Conservation (phyloP, 2,329 filamentous ascomycete species). For the Cytospora mali region DNA sequence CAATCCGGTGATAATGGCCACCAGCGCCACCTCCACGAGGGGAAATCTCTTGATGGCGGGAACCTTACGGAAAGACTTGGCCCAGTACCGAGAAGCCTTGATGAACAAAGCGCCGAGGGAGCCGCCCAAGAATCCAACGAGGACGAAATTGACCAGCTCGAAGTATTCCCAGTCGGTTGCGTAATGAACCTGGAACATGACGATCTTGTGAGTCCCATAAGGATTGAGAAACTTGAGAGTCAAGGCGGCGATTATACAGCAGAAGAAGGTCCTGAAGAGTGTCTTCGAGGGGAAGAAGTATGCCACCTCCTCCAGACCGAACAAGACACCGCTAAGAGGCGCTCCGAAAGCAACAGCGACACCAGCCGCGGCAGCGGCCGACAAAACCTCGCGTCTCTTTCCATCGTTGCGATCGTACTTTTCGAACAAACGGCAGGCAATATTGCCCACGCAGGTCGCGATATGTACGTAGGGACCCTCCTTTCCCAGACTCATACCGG, state of each 20-base stretch:
- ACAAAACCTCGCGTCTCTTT: conserved; percentile 91
- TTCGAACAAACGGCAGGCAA: conserved; percentile 86
- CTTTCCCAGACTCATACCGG: conserved; percentile 90
- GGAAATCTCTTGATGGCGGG: conserved; percentile 79
- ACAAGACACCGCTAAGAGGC: conserved; percentile 83
- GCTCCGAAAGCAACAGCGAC: conserved; percentile 95
- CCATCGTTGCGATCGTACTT: conserved; percentile 96
- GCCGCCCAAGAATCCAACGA: conserved; percentile 86
- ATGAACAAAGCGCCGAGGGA: conserved; percentile 89
- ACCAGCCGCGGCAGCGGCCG: conserved; percentile 86
- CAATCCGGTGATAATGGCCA: conserved; percentile 81
- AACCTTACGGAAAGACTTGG: conserved; percentile 82
- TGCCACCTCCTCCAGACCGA: conserved; percentile 90
- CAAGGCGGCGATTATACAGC: conserved; percentile 89
- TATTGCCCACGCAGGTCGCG: conserved; percentile 92
- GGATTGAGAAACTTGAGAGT: conserved; percentile 95
- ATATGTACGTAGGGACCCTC: conserved; percentile 98
- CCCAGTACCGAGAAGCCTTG: conserved; percentile 91
- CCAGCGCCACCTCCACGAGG: conserved; percentile 82
- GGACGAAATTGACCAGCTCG: conserved; percentile 80
- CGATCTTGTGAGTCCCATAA: conserved; percentile 94
- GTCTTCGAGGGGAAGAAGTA: conserved; percentile 99
- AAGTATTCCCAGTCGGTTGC: conserved; percentile 91
- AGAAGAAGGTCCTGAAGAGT: conserved; percentile 96
- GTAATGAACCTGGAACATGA: conserved; percentile 94